Conservation (phyloP, 129 eudicot species). For the Flaveria bidentis region DNA sequence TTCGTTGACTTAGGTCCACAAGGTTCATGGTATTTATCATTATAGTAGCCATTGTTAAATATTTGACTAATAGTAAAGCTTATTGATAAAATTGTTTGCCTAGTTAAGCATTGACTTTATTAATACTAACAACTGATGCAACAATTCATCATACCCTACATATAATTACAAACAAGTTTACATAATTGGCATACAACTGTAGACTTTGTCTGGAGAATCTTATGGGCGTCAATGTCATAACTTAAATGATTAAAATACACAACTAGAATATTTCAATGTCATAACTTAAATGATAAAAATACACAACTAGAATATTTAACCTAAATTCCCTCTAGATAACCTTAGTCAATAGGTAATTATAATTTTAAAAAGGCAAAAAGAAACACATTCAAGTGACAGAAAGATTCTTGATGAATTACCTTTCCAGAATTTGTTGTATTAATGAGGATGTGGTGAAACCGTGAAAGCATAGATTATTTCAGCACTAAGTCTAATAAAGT, state of each 20-base stretch:
- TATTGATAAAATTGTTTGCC: background rate
- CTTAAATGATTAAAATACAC: background rate
- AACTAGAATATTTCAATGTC: background rate
- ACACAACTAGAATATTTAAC: background rate
- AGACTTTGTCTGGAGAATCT: background rate
- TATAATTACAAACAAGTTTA: conserved; percentile 10
- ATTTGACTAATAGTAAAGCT: background rate
- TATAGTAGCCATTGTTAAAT: background rate
- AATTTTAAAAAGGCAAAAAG: background rate
- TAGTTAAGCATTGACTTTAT: background rate
- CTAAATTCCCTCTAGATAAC: background rate
- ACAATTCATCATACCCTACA: background rate
- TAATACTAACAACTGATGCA: background rate
- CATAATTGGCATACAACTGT: background rate
- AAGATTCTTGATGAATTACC: background rate
- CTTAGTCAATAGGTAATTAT: background rate
- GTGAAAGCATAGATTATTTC: background rate
- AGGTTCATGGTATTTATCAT: background rate
- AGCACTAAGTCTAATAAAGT: background rate
- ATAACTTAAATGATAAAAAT: background rate
- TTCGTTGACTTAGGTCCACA: conserved; percentile 1
- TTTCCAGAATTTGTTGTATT: background rate
- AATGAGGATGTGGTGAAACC: background rate
- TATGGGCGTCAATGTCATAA: background rate
- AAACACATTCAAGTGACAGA: background rate